Evolutionary conservation across 768 basidiomycete species (phyloP), one percentile per base, ranked within the genome.

Genomic region (Leccinum sublutescens): DNA sequence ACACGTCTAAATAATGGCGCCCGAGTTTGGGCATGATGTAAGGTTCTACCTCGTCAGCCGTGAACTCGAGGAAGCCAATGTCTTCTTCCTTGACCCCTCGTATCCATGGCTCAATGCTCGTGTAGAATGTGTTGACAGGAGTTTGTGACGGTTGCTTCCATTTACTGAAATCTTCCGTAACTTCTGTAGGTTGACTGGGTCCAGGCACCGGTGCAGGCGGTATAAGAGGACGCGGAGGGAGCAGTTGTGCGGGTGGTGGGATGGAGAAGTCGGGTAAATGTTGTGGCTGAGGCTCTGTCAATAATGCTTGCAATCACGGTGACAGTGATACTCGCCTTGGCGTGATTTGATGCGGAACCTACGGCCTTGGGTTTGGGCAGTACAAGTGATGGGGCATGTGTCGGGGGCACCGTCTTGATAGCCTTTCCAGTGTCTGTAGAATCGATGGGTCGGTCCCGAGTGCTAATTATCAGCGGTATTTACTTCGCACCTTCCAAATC

Each of bases 41-140:
- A 0, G 93, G 89, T 58, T 94, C 91, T 9, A 91, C 79, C 61
- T 97, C 95, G 67, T 98, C 95, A n/a, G 84, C 91, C 11, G 88
- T 87, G 67, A 91, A 91, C 60, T 93, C 90, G 54, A 99, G 80
- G 74, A 94, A 95, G 3, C 96, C 96, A 29, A 98, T 77, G 69
- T 99, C 97, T 73, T 98, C 97, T 74, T 98, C 97, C 62, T 89
- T 89, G 48, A 98, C 86, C 23, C 85, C 84, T 53, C 95, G 87
- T 68, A 95, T 79, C 79, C 91, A 99, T 11, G 91, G 89, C 67
- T 98, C 96, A 50, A 96, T 85, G 66, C 86, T 89, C 25, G 88
- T 79, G 74, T 94, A 94, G 70, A 97, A 98, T 1, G 93, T 93
- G 31, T 77, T 82, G 29, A 88, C 82, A 19, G 78, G 79, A 10